Percentiles rank a stretch among this genome's conserved stretches.
Conservation (phyloP, 2,329 filamentous ascomycete species). For the Claviceps sp. region DNA sequence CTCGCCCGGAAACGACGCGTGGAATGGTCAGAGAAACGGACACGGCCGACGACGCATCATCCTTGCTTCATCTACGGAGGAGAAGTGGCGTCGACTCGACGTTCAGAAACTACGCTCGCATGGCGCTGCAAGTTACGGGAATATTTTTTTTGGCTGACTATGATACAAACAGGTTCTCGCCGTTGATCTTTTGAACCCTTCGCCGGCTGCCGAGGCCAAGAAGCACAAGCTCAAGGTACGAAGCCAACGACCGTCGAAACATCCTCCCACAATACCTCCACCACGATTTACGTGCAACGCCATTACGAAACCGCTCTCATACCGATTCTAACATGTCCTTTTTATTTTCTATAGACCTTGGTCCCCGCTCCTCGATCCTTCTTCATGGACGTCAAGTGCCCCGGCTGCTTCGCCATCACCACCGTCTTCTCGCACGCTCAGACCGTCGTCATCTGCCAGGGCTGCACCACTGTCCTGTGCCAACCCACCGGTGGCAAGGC, state of each 20-base stretch:
- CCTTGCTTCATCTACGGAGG: conserved; percentile 4
- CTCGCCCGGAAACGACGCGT: conserved; percentile 10
- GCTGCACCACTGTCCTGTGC: conserved; percentile 98
- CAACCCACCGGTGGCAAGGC: conserved; percentile 99
- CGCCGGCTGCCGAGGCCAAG: conserved; percentile 91
- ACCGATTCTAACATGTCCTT: background rate
- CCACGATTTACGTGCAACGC: conserved; percentile 4
- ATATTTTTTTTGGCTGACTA: conserved; percentile 30
- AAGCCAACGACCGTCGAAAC: conserved; percentile 6
- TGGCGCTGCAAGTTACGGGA: background rate
- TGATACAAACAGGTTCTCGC: conserved; percentile 77
- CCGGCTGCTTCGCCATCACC: conserved; percentile 99
- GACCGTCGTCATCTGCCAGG: conserved; percentile 99
- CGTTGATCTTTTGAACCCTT: conserved; percentile 99
- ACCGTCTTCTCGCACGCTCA: conserved; percentile 99
- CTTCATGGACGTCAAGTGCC: conserved; percentile 99
- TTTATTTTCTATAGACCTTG: conserved; percentile 54
- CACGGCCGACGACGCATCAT: conserved; percentile 9
- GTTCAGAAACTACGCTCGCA: background rate
- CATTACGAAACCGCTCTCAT: background rate
- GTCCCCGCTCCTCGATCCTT: conserved; percentile 95
- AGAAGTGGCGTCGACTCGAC: conserved; percentile 9
- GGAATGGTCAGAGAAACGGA: background rate
- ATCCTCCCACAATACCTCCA: conserved; percentile 6
- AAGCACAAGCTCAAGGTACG: conserved; percentile 99